These are phyloP conservation scores for Neofusicoccum sp. DNA, from an alignment of 2,329 filamentous ascomycete species.

Conservation along the genomic window DNA sequence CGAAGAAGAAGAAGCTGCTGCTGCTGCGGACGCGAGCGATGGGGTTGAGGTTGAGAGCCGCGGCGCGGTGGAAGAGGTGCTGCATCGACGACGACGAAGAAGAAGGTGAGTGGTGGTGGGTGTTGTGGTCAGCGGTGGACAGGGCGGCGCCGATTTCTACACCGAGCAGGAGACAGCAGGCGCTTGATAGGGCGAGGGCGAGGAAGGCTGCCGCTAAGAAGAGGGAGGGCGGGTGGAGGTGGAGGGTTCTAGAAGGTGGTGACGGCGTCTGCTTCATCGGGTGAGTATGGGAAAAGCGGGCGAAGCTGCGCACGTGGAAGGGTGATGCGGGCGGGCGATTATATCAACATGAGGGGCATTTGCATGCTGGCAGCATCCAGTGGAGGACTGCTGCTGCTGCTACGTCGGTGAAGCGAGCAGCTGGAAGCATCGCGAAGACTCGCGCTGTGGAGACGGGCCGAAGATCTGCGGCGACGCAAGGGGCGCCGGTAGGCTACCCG, in stretches of 20 bases:
- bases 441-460: neutral
- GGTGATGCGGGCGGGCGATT: neutral
- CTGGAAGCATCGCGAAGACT: conserved; percentile 6
- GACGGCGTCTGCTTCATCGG: neutral
- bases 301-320: neutral
- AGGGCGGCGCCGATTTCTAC: neutral
- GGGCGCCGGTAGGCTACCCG: neutral
- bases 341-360: neutral
- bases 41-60: too few relatives aligned
- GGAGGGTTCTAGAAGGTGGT: conserved; percentile 8
- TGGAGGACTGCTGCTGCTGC: neutral
- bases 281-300: neutral
- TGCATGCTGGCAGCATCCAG: neutral
- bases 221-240: neutral
- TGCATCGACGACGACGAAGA: too few relatives aligned
- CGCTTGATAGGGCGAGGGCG: neutral
- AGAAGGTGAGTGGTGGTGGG: too few relatives aligned
- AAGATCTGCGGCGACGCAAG: neutral
- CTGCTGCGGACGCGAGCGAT: neutral
- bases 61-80: too few relatives aligned
- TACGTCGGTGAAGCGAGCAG: neutral
- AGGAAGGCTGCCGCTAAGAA: neutral
- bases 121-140: neutral
- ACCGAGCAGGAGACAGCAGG: neutral
- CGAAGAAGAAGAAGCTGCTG: neutral